Conservation (phyloP, 306 rosid genomes). For the Betula pendula region DNA sequence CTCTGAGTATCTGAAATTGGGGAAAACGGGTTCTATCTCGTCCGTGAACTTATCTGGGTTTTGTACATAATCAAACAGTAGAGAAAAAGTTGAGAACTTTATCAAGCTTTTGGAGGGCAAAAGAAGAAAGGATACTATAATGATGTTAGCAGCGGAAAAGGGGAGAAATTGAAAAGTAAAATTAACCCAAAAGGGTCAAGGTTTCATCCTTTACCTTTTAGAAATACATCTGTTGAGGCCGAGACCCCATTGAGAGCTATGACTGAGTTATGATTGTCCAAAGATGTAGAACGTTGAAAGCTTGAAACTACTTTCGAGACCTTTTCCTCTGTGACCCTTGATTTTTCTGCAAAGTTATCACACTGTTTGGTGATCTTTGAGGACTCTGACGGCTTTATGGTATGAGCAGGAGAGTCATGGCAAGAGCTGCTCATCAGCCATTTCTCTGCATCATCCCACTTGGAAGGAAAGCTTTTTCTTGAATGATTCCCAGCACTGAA, state of each 20-base stretch:
- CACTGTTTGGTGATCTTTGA: conserved; percentile 46
- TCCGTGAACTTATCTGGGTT: conserved; percentile 93
- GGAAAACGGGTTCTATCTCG: conserved; percentile 51
- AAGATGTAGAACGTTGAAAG: conserved; percentile 48
- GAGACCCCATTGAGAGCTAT: conserved; percentile 50
- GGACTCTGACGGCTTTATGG: conserved; percentile 45
- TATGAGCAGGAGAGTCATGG: conserved; percentile 86
- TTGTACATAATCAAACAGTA: too few species aligned
- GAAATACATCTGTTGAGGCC: conserved; percentile 56
- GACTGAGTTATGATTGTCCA: conserved; percentile 52
- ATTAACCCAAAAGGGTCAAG: conserved; percentile 5
- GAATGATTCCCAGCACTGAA: conserved; percentile 61
- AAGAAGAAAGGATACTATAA: conserved; percentile 29
- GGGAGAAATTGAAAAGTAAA: conserved; percentile 1
- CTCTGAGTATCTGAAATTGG: conserved; percentile 55
- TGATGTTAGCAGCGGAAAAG: conserved; percentile 14
- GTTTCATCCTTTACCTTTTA: conserved; percentile 61
- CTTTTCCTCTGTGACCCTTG: conserved; percentile 61
- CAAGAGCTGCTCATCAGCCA: conserved; percentile 86
- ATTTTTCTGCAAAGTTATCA: conserved; percentile 59
- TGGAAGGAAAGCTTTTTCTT: conserved; percentile 82
- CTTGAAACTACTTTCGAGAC: conserved; percentile 53
- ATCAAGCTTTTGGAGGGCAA: not conserved
- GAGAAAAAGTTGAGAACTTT: not conserved
- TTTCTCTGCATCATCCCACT: conserved; percentile 99